Percentiles rank a stretch among this genome's conserved stretches.
Conservation (phyloP, 495 filamentous ascomycete genomes). For the Penicillium paxilli region DNA sequence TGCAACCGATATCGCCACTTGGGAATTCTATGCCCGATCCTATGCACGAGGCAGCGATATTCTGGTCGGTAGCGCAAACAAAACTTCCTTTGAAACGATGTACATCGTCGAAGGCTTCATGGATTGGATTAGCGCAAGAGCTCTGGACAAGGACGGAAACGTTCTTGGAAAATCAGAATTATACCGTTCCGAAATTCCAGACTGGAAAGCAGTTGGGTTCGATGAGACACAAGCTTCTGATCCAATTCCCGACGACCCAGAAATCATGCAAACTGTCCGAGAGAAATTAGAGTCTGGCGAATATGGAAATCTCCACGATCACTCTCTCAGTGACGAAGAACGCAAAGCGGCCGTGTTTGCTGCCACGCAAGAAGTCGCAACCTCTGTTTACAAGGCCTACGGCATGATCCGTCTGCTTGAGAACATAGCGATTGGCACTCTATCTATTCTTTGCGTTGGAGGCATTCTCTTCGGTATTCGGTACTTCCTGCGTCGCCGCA, state of each 20-base stretch:
- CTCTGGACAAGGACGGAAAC: constrained; percentile 17
- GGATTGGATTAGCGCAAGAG: constrained; percentile 50
- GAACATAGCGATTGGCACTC: not conserved
- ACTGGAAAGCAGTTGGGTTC: constrained; percentile 17
- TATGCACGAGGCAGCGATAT: constrained; percentile 10
- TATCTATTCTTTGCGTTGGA: not conserved
- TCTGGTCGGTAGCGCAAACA: constrained; percentile 19
- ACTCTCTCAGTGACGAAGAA: not conserved
- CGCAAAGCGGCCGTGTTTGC: not conserved
- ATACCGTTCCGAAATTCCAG: constrained; percentile 15
- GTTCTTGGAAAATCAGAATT: constrained; percentile 13
- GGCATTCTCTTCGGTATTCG: not conserved
- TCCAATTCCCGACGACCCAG: constrained; percentile 14
- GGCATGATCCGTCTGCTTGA: constrained; percentile 3
- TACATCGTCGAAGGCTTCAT: constrained; percentile 27
- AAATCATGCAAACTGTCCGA: not conserved
- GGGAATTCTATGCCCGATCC: constrained; percentile 35
- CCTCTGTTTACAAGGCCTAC: constrained; percentile 12
- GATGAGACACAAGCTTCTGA: not conserved
- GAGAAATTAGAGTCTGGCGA: not conserved
- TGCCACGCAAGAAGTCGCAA: constrained; percentile 7
- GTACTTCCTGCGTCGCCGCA: not conserved
- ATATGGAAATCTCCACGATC: not conserved
- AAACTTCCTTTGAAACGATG: constrained; percentile 31
- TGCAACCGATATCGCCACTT: constrained; percentile 39